Evolutionary conservation across 169 alveolate species (phyloP).

Genomic region (Besnoitia besnoiti): DNA sequence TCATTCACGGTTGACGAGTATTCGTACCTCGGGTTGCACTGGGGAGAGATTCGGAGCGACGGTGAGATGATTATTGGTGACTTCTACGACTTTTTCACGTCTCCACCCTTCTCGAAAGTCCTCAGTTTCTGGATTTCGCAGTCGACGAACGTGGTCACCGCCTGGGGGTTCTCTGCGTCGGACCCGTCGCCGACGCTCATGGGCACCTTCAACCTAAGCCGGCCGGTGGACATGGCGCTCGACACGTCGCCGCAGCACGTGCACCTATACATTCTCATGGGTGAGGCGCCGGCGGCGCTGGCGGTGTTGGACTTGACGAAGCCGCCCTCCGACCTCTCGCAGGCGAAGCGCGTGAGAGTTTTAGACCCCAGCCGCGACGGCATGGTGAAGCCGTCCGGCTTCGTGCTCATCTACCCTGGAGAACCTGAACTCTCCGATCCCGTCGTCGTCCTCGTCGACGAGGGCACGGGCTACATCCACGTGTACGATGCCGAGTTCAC

Average conservation of each 20-base stretch:
- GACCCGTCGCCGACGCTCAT: slow-evolving; percentile 32
- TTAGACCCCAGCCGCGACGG: neutral
- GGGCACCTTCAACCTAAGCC: neutral
- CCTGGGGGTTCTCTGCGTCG: neutral
- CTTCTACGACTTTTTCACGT: neutral
- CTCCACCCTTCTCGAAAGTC: slow-evolving; percentile 41
- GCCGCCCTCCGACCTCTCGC: neutral
- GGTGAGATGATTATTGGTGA: neutral
- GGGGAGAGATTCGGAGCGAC: neutral
- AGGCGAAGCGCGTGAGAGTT: neutral
- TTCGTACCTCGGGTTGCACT: slow-evolving; percentile 49
- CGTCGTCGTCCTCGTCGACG: slow-evolving; percentile 14
- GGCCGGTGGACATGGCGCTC: neutral
- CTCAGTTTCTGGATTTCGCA: slow-evolving; percentile 38
- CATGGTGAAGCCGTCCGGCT: neutral
- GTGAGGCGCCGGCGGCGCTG: neutral
- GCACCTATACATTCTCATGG: neutral
- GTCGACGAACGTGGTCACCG: neutral
- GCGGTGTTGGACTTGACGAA: slow-evolving; percentile 26
- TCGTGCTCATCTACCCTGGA: slow-evolving; percentile 7
- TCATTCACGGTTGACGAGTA: neutral
- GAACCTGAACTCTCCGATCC: neutral
- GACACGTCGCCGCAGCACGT: neutral
- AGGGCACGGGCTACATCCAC: neutral
- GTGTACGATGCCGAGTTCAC: neutral